phyloP scores from a whole-genome alignment of 441 rosid genomes.

The Pelargonium cotyledonis region DNA sequence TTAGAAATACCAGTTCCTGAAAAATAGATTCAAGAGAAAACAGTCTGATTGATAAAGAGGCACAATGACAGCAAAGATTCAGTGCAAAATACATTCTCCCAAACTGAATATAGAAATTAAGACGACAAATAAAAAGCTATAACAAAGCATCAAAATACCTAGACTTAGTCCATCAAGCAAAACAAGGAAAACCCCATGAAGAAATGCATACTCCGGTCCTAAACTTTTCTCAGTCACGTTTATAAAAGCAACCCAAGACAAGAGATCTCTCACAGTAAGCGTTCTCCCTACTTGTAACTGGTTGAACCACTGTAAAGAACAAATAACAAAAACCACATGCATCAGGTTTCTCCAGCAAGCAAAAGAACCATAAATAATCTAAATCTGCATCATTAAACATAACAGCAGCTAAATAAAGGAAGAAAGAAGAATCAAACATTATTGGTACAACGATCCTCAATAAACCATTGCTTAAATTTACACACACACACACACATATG shows the following conservation, averaged over 20 bases:
- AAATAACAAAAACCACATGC: constrained; percentile 13
- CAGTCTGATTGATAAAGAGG: neutral
- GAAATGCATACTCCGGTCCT: constrained; percentile 53
- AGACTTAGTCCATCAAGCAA: constrained; percentile 89
- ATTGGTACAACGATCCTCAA: neutral
- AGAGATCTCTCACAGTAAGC: constrained; percentile 92
- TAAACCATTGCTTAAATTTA: neutral
- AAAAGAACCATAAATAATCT: neutral
- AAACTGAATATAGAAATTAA: neutral
- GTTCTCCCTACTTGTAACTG: constrained; percentile 62
- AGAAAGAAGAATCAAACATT: neutral
- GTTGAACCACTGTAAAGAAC: constrained; percentile 73
- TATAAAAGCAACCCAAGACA: constrained; percentile 83
- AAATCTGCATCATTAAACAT: constrained; percentile 1
- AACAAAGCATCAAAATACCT: constrained; percentile 38
- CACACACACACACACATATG: neutral
- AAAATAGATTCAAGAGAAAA: constrained; percentile 9
- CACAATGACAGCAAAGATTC: neutral
- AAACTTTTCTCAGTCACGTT: constrained; percentile 46
- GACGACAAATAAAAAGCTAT: neutral
- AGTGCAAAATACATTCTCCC: neutral
- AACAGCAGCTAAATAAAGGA: neutral
- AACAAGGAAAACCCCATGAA: constrained; percentile 92
- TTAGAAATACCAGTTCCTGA: constrained; percentile 72
- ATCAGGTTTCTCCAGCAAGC: constrained; percentile 14